Evolutionary conservation across 805 yeast genomes (phyloP), one percentile per base, ranked within the genome.

Genomic region (Yamadazyma sp.): DNA sequence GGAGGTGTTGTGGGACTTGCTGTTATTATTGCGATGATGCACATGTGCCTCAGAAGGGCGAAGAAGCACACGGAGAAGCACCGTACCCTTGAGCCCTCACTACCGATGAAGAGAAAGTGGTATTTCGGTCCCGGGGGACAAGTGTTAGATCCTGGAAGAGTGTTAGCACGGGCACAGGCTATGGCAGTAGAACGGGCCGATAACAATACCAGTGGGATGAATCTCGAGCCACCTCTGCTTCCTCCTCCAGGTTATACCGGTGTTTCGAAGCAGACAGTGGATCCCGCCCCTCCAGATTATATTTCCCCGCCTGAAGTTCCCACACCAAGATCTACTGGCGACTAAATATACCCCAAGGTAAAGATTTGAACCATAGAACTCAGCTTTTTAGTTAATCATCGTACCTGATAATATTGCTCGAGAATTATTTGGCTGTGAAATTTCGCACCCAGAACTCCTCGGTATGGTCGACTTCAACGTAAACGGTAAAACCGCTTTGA

Each of bases 401-500:
- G n/a, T n/a, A n/a, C n/a, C n/a, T n/a, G n/a, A n/a, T n/a, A n/a
- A n/a, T n/a, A n/a, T n/a, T n/a, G n/a, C n/a, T n/a, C n/a, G n/a
- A n/a, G n/a, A n/a, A n/a, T n/a, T n/a, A n/a, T n/a, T n/a, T n/a
- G n/a, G n/a, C n/a, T n/a, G n/a, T n/a, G n/a, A n/a, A 20, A 30
- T 30, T 30, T 30, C 32, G 32, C 32, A 28, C n/a, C 33, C 14
- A 22, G n/a, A n/a, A n/a, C 10, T 30, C 21, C 21, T 19, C 33
- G 20, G 23, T 23, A 61, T 60, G 67, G 64, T 59, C 14, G 62
- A 60, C 35, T 50, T 50, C 28, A 59, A 60, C 46, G 73, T 75
- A 14, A 55, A 73, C 31, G 82, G 79, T 5, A 79, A 78, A 55
- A 67, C 70, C n/a, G 84, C 80, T 1, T 70, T 74, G 6, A 67